Evolutionary conservation across 257 asterid genomes (phyloP), one percentile per base, ranked within the genome.

Genomic region (Ballota nigra): DNA sequence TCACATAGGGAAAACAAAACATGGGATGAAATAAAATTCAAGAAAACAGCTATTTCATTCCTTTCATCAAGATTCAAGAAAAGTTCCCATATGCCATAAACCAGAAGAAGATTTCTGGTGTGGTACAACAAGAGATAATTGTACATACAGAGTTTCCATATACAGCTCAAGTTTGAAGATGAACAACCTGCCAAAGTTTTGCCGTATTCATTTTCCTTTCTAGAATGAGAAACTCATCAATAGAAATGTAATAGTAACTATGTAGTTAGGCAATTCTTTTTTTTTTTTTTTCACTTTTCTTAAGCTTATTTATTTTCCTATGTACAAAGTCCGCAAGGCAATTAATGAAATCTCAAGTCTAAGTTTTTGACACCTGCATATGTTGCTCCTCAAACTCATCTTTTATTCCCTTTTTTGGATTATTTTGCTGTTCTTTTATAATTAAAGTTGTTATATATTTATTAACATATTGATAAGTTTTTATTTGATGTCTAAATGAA

Each of bases 291-390:
- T 31, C 8, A 47, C 11, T 59, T 4, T 12, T 24, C 74, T 58
- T 8, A 36, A 47, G 8, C 22, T 29, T 51, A 16, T 16, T 73
- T 18, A 1, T 26, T 49, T 2, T 64, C 6, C 52, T 61, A 47
- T 84, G 86, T 77, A 76, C 65, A 72, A 85, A 85, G 87, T 82
- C 89, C 89, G 89, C 80, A 85, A 85, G 89, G 86, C 89, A 80
- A 79, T 49, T 52, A 70, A 79, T 74, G 77, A 66, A 69, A 63
- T 1, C 24, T 68, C 31, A 16, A 33, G 36, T 43, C 58, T 28
- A 55, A 73, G 71, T 70, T 76, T 67, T 51, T n/a, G 72, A 34
- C 70, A 62, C n/a, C 36, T 60, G 40, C 68, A 22, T 28, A 13
- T 38, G 18, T 52, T 43, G 52, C 52, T 43, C 16, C 40, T 13